Evolutionary conservation across 352 stramenopile species (phyloP).

Genomic region (Phytophthora citricola): DNA sequence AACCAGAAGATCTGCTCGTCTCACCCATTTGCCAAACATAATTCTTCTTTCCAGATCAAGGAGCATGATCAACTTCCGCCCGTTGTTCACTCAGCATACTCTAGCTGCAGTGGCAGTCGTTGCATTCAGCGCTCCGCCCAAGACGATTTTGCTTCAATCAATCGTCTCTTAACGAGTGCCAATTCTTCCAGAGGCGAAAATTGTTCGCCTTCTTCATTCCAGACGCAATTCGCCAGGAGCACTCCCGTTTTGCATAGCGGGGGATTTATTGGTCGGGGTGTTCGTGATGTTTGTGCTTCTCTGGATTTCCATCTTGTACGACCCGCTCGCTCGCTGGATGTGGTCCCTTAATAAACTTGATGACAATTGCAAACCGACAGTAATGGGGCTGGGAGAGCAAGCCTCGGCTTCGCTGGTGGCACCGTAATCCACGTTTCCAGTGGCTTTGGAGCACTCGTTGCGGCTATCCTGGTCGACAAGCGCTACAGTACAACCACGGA

Average conservation of each 20-base stretch:
- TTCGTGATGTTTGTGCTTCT: constrained; percentile 41
- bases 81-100: constrained; percentile 78
- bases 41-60: not conserved
- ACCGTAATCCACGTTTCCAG: constrained; percentile 86
- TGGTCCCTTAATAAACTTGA: constrained; percentile 57
- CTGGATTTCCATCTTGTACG: constrained; percentile 86
- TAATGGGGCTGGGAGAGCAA: no score
- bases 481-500: constrained; percentile 83
- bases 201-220: no score
- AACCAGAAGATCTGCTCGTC: no score
- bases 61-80: constrained; percentile 18
- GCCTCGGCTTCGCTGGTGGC: constrained; percentile 83
- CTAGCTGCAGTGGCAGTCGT: constrained; percentile 60
- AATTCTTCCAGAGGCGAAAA: no score
- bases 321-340: constrained; percentile 85
- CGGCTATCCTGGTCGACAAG: constrained; percentile 71
- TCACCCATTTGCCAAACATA: not conserved
- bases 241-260: constrained; percentile 75
- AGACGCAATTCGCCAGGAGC: constrained; percentile 42
- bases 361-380: constrained; percentile 36
- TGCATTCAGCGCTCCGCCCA: constrained; percentile 47
- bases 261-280: constrained; percentile 62
- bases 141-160: not conserved
- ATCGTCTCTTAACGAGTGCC: no score
- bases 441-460: constrained; percentile 83